Evolutionary conservation across 805 yeast species (phyloP).

Genomic region (Kazachstania africana): DNA sequence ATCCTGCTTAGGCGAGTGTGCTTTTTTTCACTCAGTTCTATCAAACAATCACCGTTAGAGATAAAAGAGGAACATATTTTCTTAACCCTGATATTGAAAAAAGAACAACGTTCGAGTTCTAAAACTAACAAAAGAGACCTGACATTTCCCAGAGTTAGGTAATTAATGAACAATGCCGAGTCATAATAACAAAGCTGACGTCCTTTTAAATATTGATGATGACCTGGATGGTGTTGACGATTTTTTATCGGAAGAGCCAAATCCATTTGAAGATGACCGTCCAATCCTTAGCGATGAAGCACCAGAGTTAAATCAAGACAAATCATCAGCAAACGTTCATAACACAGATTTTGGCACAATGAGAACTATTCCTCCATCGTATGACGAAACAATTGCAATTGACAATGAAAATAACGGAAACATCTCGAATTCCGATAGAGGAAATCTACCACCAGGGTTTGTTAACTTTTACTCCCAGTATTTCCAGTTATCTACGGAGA

Average conservation of each 20-base stretch:
- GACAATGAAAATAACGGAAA: not conserved
- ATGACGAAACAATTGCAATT: constrained; percentile 3
- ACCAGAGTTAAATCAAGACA: not conserved
- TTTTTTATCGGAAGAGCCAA: constrained; percentile 11
- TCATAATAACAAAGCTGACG: no score
- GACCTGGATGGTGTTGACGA: constrained; percentile 22
- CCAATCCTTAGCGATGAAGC: constrained; percentile 1
- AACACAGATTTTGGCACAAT: not conserved
- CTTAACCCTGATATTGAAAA: no score
- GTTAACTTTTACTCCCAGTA: constrained; percentile 17
- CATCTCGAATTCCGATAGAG: no score
- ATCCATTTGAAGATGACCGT: constrained; percentile 11
- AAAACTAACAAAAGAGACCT: no score
- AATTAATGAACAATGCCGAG: no score
- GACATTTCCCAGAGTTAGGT: no score
- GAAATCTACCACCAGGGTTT: constrained; percentile 13
- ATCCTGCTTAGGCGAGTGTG: no score
- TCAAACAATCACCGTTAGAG: no score
- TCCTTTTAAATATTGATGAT: no score
- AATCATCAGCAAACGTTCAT: not conserved
- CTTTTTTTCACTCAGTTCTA: no score
- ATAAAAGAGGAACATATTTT: no score
- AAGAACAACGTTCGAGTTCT: no score
- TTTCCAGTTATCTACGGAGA: constrained; percentile 12
- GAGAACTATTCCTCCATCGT: constrained; percentile 4